phyloP scores from a whole-genome alignment of 2,329 filamentous ascomycete genomes.

The Pestalotiopsis sp. region DNA sequence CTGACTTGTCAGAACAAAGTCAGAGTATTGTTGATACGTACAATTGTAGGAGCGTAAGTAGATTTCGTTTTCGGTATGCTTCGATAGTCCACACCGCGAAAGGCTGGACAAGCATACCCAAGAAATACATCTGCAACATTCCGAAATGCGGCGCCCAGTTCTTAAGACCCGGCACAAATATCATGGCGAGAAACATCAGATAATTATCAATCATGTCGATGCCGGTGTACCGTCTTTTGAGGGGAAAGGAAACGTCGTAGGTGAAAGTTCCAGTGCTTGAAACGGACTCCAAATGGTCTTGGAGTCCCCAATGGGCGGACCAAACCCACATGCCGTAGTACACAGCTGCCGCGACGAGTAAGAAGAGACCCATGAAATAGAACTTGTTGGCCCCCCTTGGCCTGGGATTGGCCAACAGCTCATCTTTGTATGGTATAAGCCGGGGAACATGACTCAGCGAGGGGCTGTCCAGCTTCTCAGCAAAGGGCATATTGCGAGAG shows the following conservation, averaged over 20 bases:
- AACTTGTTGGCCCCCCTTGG: background rate
- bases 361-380: background rate
- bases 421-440: conserved; percentile 1
- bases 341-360: background rate
- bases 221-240: background rate
- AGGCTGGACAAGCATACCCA: background rate
- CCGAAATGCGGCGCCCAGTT: background rate
- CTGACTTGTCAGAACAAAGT: no score
- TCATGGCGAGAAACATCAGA: background rate
- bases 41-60: background rate
- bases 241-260: background rate
- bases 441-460: background rate
- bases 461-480: background rate
- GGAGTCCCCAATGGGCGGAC: background rate
- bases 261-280: background rate
- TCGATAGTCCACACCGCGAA: background rate
- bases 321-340: conserved; percentile 2
- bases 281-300: background rate
- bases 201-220: background rate
- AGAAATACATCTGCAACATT: background rate
- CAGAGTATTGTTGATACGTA: background rate
- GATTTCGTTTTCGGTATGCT: background rate
- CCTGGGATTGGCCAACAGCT: background rate
- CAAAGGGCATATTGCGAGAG: background rate
- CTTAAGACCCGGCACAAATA: background rate